phyloP scores from a whole-genome alignment of 805 yeast genomes.

The Vanderwaltozyma polyspora region DNA sequence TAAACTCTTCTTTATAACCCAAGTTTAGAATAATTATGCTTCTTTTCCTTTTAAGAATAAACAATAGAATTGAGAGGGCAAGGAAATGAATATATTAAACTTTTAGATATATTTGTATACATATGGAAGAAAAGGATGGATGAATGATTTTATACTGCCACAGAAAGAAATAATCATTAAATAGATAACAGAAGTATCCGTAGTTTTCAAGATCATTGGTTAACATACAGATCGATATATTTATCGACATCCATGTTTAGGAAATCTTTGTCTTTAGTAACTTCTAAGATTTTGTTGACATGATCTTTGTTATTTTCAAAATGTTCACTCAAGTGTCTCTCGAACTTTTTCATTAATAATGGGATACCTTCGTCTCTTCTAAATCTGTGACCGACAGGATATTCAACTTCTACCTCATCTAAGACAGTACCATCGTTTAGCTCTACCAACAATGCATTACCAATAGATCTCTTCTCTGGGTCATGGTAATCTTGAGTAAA shows the following conservation, averaged over 20 bases:
- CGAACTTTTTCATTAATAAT: constrained; percentile 38
- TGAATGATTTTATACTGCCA: no score
- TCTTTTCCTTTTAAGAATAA: no score
- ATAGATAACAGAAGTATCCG: no score
- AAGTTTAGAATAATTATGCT: no score
- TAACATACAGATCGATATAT: constrained; percentile 30
- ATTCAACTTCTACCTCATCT: constrained; percentile 43
- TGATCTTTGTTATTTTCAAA: constrained; percentile 27
- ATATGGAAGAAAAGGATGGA: no score
- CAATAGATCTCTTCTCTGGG: constrained; percentile 46
- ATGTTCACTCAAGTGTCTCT: constrained; percentile 39
- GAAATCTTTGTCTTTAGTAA: constrained; percentile 26
- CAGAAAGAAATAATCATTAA: no score
- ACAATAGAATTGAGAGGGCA: no score
- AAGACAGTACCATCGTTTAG: constrained; percentile 43
- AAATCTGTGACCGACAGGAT: constrained; percentile 47
- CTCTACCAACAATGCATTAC: constrained; percentile 41
- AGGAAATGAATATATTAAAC: no score
- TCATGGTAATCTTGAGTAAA: constrained; percentile 45
- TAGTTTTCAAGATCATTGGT: not conserved
- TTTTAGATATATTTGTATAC: no score
- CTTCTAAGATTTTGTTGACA: constrained; percentile 31
- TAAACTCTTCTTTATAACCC: no score
- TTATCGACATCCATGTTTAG: constrained; percentile 36
- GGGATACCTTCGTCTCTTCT: constrained; percentile 54